Percentiles rank a stretch among this genome's conserved stretches.
Conservation (phyloP, 441 rosid species). For the Sinapis alba region DNA sequence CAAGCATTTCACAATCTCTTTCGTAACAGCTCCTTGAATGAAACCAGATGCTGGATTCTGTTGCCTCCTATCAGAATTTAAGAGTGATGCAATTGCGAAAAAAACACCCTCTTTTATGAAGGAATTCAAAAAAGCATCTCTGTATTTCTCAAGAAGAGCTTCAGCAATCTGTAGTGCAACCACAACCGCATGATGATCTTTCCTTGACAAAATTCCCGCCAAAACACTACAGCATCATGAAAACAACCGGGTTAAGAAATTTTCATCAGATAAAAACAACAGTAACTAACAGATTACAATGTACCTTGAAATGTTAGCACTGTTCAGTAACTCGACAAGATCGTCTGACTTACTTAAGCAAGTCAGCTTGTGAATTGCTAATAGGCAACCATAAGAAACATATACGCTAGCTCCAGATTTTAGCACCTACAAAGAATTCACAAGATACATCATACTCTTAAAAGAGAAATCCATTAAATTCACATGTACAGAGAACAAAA, state of each 20-base stretch:
- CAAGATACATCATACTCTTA: constrained; percentile 23
- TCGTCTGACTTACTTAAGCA: constrained; percentile 68
- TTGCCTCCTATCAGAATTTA: constrained; percentile 62
- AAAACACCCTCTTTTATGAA: constrained; percentile 92
- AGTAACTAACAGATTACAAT: constrained; percentile 2
- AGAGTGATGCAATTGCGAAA: constrained; percentile 76
- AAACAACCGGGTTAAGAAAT: neutral
- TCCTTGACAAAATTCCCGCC: constrained; percentile 87
- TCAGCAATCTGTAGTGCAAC: constrained; percentile 79
- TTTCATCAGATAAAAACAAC: neutral
- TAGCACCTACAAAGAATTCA: constrained; percentile 62
- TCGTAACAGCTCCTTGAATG: constrained; percentile 53
- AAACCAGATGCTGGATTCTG: constrained; percentile 27
- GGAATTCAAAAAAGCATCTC: constrained; percentile 62
- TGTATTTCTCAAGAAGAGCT: constrained; percentile 70
- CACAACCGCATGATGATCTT: constrained; percentile 82
- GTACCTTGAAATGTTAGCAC: constrained; percentile 86
- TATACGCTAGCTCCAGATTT: constrained; percentile 82
- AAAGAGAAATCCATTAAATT: constrained; percentile 15
- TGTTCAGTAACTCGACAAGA: constrained; percentile 66
- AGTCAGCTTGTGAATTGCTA: constrained; percentile 70
- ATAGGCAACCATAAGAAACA: constrained; percentile 84
- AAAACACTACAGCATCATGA: constrained; percentile 66
- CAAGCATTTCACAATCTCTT: constrained; percentile 71
- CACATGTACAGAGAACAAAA: constrained; percentile 1